Evolutionary conservation across 257 asterid genomes (phyloP).

Genomic region (Ballota nigra): DNA sequence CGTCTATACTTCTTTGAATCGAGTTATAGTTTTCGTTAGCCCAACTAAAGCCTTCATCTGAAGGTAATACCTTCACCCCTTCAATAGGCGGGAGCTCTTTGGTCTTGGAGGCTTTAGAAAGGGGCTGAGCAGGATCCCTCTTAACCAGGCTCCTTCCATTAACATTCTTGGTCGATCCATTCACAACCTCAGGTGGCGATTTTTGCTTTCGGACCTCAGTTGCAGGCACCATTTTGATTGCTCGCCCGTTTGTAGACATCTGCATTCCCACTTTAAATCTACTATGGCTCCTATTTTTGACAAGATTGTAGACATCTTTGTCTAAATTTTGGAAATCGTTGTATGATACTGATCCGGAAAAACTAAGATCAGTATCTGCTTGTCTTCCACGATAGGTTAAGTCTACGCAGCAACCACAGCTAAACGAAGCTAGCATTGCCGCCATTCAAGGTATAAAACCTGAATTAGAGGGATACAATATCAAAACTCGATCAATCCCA

Average conservation of each 20-base stretch:
- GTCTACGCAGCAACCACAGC: slow-evolving; percentile 61
- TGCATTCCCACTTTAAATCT: slow-evolving; percentile 48
- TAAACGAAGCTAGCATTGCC: slow-evolving; percentile 64
- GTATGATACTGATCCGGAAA: slow-evolving; percentile 40
- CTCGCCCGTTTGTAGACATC: slow-evolving; percentile 53
- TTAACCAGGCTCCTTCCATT: slow-evolving; percentile 53
- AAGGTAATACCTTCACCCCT: slow-evolving; percentile 70
- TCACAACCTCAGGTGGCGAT: slow-evolving; percentile 34
- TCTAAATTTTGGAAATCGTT: slow-evolving; percentile 27
- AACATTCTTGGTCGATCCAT: slow-evolving; percentile 45
- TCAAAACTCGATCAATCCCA: neutral
- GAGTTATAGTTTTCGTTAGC: slow-evolving; percentile 88
- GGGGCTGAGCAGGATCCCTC: slow-evolving; percentile 38
- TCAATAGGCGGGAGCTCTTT: slow-evolving; percentile 65
- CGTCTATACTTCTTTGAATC: slow-evolving; percentile 75
- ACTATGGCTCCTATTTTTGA: slow-evolving; percentile 25
- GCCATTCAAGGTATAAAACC: slow-evolving; percentile 51
- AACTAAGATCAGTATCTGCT: slow-evolving; percentile 43
- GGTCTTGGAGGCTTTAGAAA: slow-evolving; percentile 23
- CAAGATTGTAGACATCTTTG: slow-evolving; percentile 18
- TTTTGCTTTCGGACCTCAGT: slow-evolving; percentile 48
- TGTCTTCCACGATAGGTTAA: slow-evolving; percentile 33
- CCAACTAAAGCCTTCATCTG: slow-evolving; percentile 98
- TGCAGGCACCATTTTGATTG: slow-evolving; percentile 68
- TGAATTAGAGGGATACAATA: slow-evolving; percentile 18